Conservation (phyloP, 352 stramenopile species). For the Phytopythium mirpurense region DNA sequence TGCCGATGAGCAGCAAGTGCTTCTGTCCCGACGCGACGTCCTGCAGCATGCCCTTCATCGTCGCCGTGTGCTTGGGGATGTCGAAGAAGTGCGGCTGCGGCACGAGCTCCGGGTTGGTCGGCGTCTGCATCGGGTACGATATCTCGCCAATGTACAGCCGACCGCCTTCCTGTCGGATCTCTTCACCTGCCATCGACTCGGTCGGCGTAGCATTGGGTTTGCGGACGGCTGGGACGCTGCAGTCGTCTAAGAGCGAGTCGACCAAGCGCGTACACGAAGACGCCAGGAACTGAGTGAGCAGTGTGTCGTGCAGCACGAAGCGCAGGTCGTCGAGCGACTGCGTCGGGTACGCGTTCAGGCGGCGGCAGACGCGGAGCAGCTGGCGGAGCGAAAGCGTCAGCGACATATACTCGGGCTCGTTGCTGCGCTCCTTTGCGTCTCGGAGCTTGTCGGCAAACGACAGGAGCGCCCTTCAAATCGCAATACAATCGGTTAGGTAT, state of each 20-base stretch:
- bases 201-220: background rate
- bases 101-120: slow-evolving; percentile 71
- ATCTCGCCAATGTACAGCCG: slow-evolving; percentile 59
- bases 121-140: slow-evolving; percentile 43
- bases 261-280: slow-evolving; percentile 41
- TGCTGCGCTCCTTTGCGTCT: slow-evolving; percentile 30
- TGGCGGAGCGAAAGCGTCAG: slow-evolving; percentile 65
- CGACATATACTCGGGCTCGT: slow-evolving; percentile 39
- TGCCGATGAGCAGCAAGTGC: slow-evolving; percentile 92
- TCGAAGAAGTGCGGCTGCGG: slow-evolving; percentile 88
- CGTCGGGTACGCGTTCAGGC: slow-evolving; percentile 61
- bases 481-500: too few relatives aligned
- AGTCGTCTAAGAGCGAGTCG: slow-evolving; percentile 47
- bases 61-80: slow-evolving; percentile 84
- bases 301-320: slow-evolving; percentile 60
- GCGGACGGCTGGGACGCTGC: slow-evolving; percentile 19
- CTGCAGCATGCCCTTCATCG: slow-evolving; percentile 86
- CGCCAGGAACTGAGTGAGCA: slow-evolving; percentile 76
- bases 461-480: slow-evolving; percentile 31
- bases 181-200: slow-evolving; percentile 12
- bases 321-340: slow-evolving; percentile 59
- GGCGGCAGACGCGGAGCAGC: slow-evolving; percentile 55
- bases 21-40: slow-evolving; percentile 85
- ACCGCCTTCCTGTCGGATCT: slow-evolving; percentile 36
- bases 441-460: slow-evolving; percentile 50